Percentiles rank a stretch among this genome's conserved stretches.
phyloP scores from a whole-genome alignment of 345 rosid genomes.

The Crucihimalaya himalaica region DNA sequence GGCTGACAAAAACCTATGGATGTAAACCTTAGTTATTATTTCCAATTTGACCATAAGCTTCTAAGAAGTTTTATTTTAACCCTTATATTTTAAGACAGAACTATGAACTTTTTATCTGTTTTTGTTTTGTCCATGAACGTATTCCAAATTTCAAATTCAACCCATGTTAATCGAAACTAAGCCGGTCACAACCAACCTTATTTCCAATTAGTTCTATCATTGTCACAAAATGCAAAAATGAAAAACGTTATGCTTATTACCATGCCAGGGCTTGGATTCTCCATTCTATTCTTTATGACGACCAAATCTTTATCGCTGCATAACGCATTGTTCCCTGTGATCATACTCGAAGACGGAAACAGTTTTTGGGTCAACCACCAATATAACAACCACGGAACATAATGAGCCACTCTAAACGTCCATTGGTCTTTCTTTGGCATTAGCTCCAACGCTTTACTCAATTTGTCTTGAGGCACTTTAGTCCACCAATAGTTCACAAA shows the following conservation, averaged over 20 bases:
- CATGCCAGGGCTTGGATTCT: constrained; percentile 50
- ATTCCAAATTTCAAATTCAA: background rate
- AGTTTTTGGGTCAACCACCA: constrained; percentile 92
- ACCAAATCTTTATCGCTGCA: constrained; percentile 52
- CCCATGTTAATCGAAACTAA: background rate
- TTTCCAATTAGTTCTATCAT: background rate
- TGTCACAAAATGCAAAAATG: background rate
- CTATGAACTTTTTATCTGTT: background rate
- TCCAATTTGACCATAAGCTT: background rate
- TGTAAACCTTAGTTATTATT: background rate
- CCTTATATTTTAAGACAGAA: background rate
- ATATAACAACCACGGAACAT: constrained; percentile 71
- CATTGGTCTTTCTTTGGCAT: constrained; percentile 50
- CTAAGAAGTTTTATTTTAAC: background rate
- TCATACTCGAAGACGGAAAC: constrained; percentile 59
- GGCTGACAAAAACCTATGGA: background rate
- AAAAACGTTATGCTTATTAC: constrained; percentile 35
- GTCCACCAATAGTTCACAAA: constrained; percentile 92
- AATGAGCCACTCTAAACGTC: constrained; percentile 66
- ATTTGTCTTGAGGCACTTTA: constrained; percentile 53
- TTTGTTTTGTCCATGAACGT: background rate
- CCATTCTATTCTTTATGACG: constrained; percentile 40
- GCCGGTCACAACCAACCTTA: background rate
- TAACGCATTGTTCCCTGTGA: constrained; percentile 47
- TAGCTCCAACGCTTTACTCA: constrained; percentile 43